phyloP scores from a whole-genome alignment of 2,329 filamentous ascomycete genomes.

The Penicillium corylophilum region DNA sequence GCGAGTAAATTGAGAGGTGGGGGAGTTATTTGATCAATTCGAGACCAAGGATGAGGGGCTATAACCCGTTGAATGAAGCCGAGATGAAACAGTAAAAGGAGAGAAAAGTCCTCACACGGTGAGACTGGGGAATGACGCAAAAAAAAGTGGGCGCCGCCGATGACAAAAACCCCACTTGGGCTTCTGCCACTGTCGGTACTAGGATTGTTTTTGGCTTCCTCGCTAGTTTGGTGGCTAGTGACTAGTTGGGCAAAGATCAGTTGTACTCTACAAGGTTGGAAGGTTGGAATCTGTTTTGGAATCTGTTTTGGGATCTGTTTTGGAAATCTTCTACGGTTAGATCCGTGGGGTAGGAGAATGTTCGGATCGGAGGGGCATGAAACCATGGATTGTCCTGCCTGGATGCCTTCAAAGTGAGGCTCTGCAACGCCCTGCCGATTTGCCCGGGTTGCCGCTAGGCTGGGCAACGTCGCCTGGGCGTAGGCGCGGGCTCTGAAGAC shows the following conservation, averaged over 20 bases:
- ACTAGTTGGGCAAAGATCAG: too few relatives aligned
- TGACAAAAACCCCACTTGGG: neutral
- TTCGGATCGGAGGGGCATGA: neutral
- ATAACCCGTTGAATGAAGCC: constrained; percentile 3
- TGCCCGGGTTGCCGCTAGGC: neutral
- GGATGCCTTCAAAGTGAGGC: neutral
- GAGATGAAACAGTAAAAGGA: neutral
- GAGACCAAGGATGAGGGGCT: constrained; percentile 1
- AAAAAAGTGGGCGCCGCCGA: constrained; percentile 5
- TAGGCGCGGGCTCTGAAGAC: neutral
- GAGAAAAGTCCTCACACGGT: neutral
- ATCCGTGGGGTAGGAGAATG: neutral
- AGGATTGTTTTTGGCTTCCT: neutral
- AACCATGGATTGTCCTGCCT: neutral
- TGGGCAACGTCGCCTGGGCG: neutral
- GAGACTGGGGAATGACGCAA: constrained; percentile 7
- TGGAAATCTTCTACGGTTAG: neutral
- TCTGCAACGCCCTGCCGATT: neutral
- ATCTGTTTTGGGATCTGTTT: neutral
- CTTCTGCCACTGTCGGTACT: neutral
- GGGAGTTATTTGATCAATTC: constrained; percentile 12
- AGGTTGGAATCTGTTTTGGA: neutral
- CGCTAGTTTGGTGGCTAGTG: neutral
- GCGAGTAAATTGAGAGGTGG: constrained; percentile 7
- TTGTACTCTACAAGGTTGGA: neutral